A percentile compares a stretch with the other conserved stretches of the same genome.
Conservation (phyloP, 1,284 basidiomycete species). For the Cryptococcus floricola region DNA sequence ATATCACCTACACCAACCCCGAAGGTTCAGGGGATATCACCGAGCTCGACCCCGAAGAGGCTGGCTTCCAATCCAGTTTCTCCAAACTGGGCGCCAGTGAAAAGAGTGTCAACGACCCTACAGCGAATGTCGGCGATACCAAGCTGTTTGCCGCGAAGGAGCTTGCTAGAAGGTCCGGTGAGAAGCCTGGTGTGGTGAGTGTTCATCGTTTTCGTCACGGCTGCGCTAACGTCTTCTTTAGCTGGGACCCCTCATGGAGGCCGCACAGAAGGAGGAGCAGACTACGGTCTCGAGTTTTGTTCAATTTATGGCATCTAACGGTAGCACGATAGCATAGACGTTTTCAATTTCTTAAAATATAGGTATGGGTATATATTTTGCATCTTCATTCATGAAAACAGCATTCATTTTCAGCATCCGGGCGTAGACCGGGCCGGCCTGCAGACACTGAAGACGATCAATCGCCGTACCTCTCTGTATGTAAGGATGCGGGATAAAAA, state of each 20-base stretch:
- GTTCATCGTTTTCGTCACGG: neutral
- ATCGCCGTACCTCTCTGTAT: too few species aligned
- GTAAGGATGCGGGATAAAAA: too few species aligned
- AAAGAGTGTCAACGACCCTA: slow-evolving; percentile 47
- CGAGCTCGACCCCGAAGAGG: slow-evolving; percentile 76
- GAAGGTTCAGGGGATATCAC: slow-evolving; percentile 55
- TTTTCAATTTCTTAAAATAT: too few species aligned
- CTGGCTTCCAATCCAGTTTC: slow-evolving; percentile 90
- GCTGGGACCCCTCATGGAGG: slow-evolving; percentile 33
- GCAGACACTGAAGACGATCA: too few species aligned
- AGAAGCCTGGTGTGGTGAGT: slow-evolving; percentile 47
- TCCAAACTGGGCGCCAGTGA: slow-evolving; percentile 80
- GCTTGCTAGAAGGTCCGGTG: slow-evolving; percentile 37
- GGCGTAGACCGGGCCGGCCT: too few species aligned
- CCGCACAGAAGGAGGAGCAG: slow-evolving; percentile 36
- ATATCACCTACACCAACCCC: slow-evolving; percentile 52
- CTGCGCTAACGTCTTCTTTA: neutral
- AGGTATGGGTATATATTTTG: too few species aligned
- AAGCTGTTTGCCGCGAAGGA: slow-evolving; percentile 46
- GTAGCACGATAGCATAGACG: slow-evolving; percentile 2
- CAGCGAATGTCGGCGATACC: slow-evolving; percentile 47
- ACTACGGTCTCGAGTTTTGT: slow-evolving; percentile 37
- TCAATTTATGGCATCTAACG: slow-evolving; percentile 42
- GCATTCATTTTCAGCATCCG: too few species aligned
- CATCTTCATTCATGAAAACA: too few species aligned